A percentile compares a stretch with the other conserved stretches of the same genome.
These are phyloP conservation scores for Claviceps sp. DNA, from an alignment of 2,329 filamentous ascomycete species.

Conservation along the genomic window DNA sequence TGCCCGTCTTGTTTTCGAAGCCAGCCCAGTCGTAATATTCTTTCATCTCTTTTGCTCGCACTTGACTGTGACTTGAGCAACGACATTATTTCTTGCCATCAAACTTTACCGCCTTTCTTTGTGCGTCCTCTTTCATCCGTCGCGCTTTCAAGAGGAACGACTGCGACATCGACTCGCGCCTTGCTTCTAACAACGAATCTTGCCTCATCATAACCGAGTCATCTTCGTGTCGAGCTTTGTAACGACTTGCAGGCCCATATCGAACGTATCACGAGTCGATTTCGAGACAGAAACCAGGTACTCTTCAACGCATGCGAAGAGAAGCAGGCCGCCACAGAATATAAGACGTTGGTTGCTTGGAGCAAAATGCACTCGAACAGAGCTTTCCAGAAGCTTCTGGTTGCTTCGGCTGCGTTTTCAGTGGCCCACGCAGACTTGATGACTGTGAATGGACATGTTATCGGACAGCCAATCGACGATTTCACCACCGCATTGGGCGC, in stretches of 20 bases:
- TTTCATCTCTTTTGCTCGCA: neutral
- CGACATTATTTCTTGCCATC: neutral
- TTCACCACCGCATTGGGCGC: neutral
- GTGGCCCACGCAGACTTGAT: constrained; percentile 30
- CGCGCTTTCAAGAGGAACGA: neutral
- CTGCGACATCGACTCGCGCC: neutral
- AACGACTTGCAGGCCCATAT: neutral
- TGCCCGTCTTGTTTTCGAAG: neutral
- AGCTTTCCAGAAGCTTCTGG: constrained; percentile 32
- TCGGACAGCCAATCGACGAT: constrained; percentile 11
- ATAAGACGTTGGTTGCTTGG: neutral
- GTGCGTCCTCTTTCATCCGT: neutral
- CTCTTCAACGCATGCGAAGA: neutral
- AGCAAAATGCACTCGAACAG: constrained; percentile 32
- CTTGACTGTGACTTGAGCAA: neutral
- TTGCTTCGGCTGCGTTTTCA: constrained; percentile 33
- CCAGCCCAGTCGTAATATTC: neutral
- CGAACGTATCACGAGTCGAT: neutral
- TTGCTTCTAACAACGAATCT: neutral
- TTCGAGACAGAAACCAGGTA: neutral
- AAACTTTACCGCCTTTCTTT: neutral
- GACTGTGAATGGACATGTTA: constrained; percentile 11
- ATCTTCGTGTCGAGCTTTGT: neutral
- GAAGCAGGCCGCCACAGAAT: neutral
- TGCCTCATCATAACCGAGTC: neutral